Percentiles rank a stretch among this genome's conserved stretches.
Conservation (phyloP, 805 yeast species). For the Metschnikowia reukaufii region DNA sequence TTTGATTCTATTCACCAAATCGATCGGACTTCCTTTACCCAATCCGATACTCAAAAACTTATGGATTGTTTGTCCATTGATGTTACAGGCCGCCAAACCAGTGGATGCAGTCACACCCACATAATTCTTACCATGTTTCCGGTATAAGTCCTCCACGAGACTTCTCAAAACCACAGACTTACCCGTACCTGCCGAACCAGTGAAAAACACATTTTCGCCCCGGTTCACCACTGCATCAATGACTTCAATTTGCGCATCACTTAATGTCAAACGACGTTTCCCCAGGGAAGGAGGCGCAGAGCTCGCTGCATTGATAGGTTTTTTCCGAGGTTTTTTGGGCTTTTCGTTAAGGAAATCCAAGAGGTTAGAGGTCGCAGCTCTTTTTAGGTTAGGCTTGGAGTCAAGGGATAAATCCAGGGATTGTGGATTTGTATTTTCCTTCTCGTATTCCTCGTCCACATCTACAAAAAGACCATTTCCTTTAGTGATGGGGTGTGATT, state of each 20-base stretch:
- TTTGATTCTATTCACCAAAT: slow-evolving; percentile 52
- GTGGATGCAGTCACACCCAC: slow-evolving; percentile 85
- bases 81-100: slow-evolving; percentile 79
- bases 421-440: slow-evolving; percentile 13
- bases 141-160: slow-evolving; percentile 53
- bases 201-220: slow-evolving; percentile 78
- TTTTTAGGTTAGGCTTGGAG: slow-evolving; percentile 20
- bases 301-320: neutral
- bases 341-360: slow-evolving; percentile 24
- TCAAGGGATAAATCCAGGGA: slow-evolving; percentile 5
- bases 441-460: slow-evolving; percentile 13
- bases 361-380: slow-evolving; percentile 20
- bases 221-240: slow-evolving; percentile 50
- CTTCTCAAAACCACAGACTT: slow-evolving; percentile 80
- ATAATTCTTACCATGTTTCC: slow-evolving; percentile 38
- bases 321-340: slow-evolving; percentile 26
- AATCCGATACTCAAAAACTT: slow-evolving; percentile 78
- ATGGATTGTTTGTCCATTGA: slow-evolving; percentile 77
- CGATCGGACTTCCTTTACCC: slow-evolving; percentile 53
- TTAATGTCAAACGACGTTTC: slow-evolving; percentile 13
- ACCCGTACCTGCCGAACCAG: slow-evolving; percentile 99
- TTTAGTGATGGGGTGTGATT: neutral
- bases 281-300: slow-evolving; percentile 6
- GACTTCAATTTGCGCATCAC: slow-evolving; percentile 48
- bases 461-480: slow-evolving; percentile 11